Base-by-base conservation (phyloP, 2,329 filamentous ascomycete species). In the Helotiales sp. region DNA sequence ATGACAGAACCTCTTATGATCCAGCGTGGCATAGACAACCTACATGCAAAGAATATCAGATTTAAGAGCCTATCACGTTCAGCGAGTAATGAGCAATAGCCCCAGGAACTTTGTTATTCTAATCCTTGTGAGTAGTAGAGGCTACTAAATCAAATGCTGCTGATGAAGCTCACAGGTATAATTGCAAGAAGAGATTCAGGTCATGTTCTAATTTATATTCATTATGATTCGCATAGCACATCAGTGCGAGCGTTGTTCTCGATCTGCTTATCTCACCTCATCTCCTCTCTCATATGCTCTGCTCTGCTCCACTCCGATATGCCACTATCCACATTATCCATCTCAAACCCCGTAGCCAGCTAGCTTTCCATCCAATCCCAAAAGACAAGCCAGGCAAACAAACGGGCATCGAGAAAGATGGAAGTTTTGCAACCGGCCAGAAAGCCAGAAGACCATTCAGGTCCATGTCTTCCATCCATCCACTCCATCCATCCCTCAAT, bases 201-300 rank as follows among this genome's bases (percentile, higher is more conserved):
- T 61, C 45, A 62, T 62, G 32, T 61, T 45, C 62, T 66, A 66
- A 64, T 62, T 63, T 66, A 65, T 70, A 66, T 70, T 72, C 71
- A 71, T 72, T 72, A 72, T 72, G 28, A 40, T 70, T 68, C 61
- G 71, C 69, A 66, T 70, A 67, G 66, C 67, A 69, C 63, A 28
- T 37, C 47, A 34, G 64, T 68, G 69, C 69, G 66, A 69, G 70
- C 67, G 64, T 70, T 47, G 43, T 34, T 60, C 40, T 32, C 47
- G 40, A 54, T 55, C 28, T 32, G 52, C n/a, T 34, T 30, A 34
- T 54, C 49, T 28, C n/a, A 13, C 32, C 52, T 55, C 52, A 20
- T 55, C 52, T 55, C 52, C 17, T 15, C 20, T 24, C n/a, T 20
- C n/a, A n/a, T 24, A n/a, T 49, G 17, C 43, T 1, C 26, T 52